A percentile compares a stretch with the other conserved stretches of the same genome.
Evolutionary conservation across 1,284 basidiomycete species (phyloP).

Genomic region (Moesziomyces antarcticus): DNA sequence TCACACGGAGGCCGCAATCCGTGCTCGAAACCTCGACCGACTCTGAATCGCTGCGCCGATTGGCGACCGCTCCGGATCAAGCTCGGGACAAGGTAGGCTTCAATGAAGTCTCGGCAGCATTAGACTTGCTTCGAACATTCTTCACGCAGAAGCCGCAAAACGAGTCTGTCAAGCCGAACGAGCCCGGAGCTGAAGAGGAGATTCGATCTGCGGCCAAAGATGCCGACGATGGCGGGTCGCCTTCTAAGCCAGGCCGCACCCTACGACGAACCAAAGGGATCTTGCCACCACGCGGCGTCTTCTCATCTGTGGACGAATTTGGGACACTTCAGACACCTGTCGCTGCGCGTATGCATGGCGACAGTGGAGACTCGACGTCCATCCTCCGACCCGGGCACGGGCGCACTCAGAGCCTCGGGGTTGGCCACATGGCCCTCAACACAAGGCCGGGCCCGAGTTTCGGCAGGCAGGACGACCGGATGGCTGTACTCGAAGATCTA

Average conservation of each 20-base stretch:
- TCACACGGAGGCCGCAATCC: slow-evolving; percentile 11
- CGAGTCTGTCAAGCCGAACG: background rate
- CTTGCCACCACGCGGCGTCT: slow-evolving; percentile 20
- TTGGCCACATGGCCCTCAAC: background rate
- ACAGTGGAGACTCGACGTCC: background rate
- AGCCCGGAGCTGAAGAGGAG: background rate
- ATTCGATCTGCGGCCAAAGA: background rate
- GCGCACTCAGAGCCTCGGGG: slow-evolving; percentile 10
- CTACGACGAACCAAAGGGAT: slow-evolving; percentile 19
- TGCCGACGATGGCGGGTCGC: background rate
- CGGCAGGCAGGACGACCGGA: slow-evolving; percentile 18
- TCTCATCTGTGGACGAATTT: slow-evolving; percentile 15
- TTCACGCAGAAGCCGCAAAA: slow-evolving; percentile 19
- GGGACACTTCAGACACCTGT: slow-evolving; percentile 7
- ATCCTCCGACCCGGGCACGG: background rate
- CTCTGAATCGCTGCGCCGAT: background rate
- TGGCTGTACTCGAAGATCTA: slow-evolving; percentile 38
- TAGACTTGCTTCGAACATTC: slow-evolving; percentile 27
- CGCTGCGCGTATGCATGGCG: background rate
- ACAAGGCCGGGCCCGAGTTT: too few relatives aligned
- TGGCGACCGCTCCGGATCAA: background rate
- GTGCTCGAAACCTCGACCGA: slow-evolving; percentile 8
- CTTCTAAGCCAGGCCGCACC: slow-evolving; percentile 10
- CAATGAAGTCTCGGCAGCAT: slow-evolving; percentile 22
- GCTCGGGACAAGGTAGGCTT: slow-evolving; percentile 14